A percentile compares a stretch with the other conserved stretches of the same genome.
Conservation (phyloP, 257 asterid genomes). For the Perilla frutescens region DNA sequence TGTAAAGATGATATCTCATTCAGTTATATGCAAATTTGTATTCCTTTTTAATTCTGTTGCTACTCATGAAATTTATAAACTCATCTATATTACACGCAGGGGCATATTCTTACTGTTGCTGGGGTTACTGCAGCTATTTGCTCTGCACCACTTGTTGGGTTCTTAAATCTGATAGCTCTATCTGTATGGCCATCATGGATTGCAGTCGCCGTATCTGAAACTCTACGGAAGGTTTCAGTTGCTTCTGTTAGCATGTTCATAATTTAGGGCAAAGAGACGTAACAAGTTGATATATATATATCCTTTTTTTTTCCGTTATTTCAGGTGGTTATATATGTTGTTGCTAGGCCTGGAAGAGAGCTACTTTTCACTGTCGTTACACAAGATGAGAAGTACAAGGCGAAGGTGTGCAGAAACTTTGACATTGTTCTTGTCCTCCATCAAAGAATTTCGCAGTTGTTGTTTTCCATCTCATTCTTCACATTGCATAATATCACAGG, state of each 20-base stretch:
- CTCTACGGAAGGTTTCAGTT: slow-evolving; percentile 78
- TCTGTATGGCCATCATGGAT: slow-evolving; percentile 97
- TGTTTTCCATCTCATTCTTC: neutral
- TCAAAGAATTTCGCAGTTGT: neutral
- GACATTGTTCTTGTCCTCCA: neutral
- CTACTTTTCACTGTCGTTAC: slow-evolving; percentile 91
- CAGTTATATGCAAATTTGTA: neutral
- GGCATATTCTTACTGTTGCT: slow-evolving; percentile 81
- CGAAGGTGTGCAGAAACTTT: slow-evolving; percentile 62
- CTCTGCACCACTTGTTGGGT: slow-evolving; percentile 78
- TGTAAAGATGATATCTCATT: neutral
- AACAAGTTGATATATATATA: neutral
- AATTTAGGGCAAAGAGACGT: neutral
- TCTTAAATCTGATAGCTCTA: slow-evolving; percentile 78
- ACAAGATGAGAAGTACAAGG: slow-evolving; percentile 97
- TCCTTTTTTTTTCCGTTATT: slow-evolving; percentile 29
- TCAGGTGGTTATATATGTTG: slow-evolving; percentile 87
- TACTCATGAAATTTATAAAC: neutral
- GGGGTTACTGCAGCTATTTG: slow-evolving; percentile 90
- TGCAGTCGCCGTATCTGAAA: slow-evolving; percentile 85
- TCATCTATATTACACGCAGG: slow-evolving; percentile 49
- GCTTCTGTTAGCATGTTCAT: neutral
- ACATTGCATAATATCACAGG: slow-evolving; percentile 49
- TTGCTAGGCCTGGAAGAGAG: slow-evolving; percentile 96
- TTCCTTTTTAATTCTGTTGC: neutral